Evolutionary conservation across 257 asterid genomes (phyloP), one percentile per base, ranked within the genome.

Genomic region (Solanum gracilifrons): DNA sequence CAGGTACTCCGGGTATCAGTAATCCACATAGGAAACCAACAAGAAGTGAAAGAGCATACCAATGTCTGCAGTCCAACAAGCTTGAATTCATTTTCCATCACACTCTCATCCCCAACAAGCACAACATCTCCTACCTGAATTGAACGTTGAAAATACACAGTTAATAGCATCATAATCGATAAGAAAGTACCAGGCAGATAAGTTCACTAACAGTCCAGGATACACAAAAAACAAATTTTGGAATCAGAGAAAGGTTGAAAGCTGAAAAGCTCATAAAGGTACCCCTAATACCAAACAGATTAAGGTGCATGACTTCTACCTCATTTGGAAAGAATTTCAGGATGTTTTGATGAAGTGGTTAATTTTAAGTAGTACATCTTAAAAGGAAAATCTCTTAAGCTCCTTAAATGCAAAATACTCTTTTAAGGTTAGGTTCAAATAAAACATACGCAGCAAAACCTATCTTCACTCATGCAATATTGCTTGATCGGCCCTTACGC

Each of bases 61-160:
- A 94, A 85, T 66, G 97, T 91, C 89, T 93, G 93, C 60, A 93
- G 88, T 87, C 95, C 96, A 68, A 88, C 89, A 89, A 92, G 89
- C 85, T 89, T 93, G 82, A 92, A 85, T 68, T 93, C 95, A 86
- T 92, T 90, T 79, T 89, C 93, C 85, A 91, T 85, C 90, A 92
- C 93, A 83, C 55, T 86, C 87, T 93, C 95, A 86, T 93, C 93
- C 79, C 90, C 90, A 64, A 94, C 87, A n/a, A 93, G 95, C 84
- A 94, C 37, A 89, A 92, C 95, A 79, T 94, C 95, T 87, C 95
- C 97, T 35, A 93, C 95, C 97, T 94, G 88, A 85, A 83, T 87
- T 36, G 20, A 82, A 64, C 9, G 43, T 82, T 82, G n/a, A 37
- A 79, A 46, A 66, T 29, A 33, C 43, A 20, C 68, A 41, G 41